A percentile compares a stretch with the other conserved stretches of the same genome.
phyloP scores from a whole-genome alignment of 2,329 filamentous ascomycete species.

The Apiospora pterosperma region DNA sequence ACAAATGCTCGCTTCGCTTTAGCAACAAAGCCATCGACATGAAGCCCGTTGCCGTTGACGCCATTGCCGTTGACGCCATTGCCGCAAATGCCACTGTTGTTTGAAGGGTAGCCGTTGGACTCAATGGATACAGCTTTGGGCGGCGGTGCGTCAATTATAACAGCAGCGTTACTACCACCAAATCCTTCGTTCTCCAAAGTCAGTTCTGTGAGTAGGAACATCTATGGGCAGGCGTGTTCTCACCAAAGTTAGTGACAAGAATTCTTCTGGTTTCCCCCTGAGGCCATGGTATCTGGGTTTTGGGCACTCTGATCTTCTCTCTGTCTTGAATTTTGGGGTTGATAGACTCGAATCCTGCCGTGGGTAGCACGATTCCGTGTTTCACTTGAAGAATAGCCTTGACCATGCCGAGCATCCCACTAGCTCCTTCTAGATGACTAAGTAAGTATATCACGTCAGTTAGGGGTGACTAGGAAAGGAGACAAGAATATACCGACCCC shows the following conservation, averaged over 20 bases:
- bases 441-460: background rate
- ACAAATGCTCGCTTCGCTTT: conserved; percentile 6
- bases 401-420: conserved; percentile 28
- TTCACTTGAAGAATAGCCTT: conserved; percentile 35
- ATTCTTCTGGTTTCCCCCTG: conserved; percentile 13
- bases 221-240: background rate
- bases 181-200: conserved; percentile 12
- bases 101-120: background rate
- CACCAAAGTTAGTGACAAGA: conserved; percentile 23
- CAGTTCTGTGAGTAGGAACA: background rate
- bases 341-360: conserved; percentile 33
- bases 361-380: conserved; percentile 38
- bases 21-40: background rate
- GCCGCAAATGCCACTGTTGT: background rate
- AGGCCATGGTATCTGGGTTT: conserved; percentile 17
- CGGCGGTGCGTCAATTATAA: conserved; percentile 12
- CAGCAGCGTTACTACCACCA: conserved; percentile 20
- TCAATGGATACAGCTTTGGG: background rate
- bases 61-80: background rate
- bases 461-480: background rate
- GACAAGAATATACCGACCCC: conserved; percentile 2
- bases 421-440: conserved; percentile 30
- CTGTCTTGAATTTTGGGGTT: conserved; percentile 23
- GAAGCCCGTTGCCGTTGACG: background rate
- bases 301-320: conserved; percentile 9